These are phyloP conservation scores for Abelmoschus esculentus DNA, from an alignment of 345 rosid genomes.

Conservation along the genomic window DNA sequence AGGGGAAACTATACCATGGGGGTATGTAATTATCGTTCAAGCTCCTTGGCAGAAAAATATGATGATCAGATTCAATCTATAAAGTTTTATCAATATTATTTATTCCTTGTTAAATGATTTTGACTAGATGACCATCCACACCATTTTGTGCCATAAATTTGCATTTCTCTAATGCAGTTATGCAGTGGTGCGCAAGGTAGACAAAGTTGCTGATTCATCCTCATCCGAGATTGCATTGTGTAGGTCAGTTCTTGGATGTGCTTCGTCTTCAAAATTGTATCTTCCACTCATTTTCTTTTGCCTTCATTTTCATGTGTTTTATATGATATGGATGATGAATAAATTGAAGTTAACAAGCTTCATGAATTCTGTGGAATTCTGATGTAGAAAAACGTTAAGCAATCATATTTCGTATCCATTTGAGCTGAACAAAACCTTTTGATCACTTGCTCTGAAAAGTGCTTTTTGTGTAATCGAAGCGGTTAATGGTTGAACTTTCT, in stretches of 20 bases:
- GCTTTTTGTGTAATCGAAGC: too few relatives aligned
- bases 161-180: conserved; percentile 34
- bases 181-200: conserved; percentile 64
- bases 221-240: conserved; percentile 37
- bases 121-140: conserved; percentile 6
- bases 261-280: background rate
- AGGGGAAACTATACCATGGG: background rate
- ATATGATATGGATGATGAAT: too few relatives aligned
- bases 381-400: too few relatives aligned
- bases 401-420: too few relatives aligned
- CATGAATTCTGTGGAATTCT: too few relatives aligned
- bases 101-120: background rate
- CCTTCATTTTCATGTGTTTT: background rate
- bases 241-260: conserved; percentile 32
- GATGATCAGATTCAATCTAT: background rate
- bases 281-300: background rate
- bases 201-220: conserved; percentile 38
- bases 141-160: background rate
- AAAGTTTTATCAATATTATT: background rate
- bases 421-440: too few relatives aligned
- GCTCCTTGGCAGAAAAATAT: background rate
- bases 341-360: too few relatives aligned
- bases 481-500: too few relatives aligned
- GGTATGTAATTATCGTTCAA: background rate
- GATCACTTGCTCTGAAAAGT: too few relatives aligned